Conservation (phyloP, 1,139 yeast genomes). For the Tardiomyces blankii region DNA sequence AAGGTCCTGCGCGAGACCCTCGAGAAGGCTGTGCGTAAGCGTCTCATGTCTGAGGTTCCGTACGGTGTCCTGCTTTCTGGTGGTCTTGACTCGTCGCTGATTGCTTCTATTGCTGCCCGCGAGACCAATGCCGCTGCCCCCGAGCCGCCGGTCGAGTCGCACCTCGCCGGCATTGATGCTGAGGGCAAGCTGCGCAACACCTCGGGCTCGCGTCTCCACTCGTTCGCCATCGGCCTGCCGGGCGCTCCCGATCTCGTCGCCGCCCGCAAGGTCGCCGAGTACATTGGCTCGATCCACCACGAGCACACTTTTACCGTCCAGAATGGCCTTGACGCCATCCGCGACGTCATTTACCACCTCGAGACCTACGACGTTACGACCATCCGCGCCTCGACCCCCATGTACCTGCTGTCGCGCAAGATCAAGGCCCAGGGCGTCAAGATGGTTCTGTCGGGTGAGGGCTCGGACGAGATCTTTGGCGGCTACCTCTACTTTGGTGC, state of each 20-base stretch:
- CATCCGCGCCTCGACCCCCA: conserved; percentile 97
- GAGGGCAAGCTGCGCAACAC: conserved; percentile 62
- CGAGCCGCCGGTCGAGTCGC: conserved; percentile 34
- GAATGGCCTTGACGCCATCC: conserved; percentile 92
- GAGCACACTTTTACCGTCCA: conserved; percentile 94
- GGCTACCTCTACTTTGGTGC: conserved; percentile 95
- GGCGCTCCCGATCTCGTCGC: conserved; percentile 97
- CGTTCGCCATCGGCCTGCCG: conserved; percentile 94
- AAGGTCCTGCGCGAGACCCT: conserved; percentile 62
- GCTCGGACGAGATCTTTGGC: conserved; percentile 97
- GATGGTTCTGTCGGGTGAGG: conserved; percentile 98
- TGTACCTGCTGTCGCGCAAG: conserved; percentile 91
- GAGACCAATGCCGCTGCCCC: conserved; percentile 76
- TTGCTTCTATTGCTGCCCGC: conserved; percentile 94
- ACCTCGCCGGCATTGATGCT: conserved; percentile 87
- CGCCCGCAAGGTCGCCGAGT: conserved; percentile 87
- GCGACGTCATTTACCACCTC: conserved; percentile 88
- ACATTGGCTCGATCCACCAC: conserved; percentile 92
- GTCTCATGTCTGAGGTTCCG: conserved; percentile 98
- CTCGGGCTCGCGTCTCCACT: conserved; percentile 83
- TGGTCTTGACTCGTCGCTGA: conserved; percentile 91
- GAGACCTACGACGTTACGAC: conserved; percentile 99
- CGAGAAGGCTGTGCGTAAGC: conserved; percentile 94
- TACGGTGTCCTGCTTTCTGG: conserved; percentile 95
- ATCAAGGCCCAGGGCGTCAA: conserved; percentile 99